These are phyloP conservation scores for Zygotorulaspora chibaensis DNA, from an alignment of 805 yeast genomes.

Conservation along the genomic window DNA sequence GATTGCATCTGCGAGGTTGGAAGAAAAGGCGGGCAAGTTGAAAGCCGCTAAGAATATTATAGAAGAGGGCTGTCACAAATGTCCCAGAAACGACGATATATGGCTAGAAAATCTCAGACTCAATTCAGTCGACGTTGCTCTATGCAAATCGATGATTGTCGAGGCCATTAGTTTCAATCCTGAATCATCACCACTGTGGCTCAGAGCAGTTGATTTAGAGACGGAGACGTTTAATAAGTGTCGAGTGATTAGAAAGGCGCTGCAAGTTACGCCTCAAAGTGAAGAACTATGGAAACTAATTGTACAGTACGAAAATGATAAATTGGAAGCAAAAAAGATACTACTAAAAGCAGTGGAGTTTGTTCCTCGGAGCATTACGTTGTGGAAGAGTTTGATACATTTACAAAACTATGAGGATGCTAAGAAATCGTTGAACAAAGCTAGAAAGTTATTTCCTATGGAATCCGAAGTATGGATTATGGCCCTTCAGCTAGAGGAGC, in stretches of 20 bases:
- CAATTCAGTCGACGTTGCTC: conserved; percentile 40
- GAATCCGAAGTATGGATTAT: conserved; percentile 61
- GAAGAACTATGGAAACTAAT: conserved; percentile 65
- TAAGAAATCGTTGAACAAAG: conserved; percentile 50
- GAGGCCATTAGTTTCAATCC: conserved; percentile 60
- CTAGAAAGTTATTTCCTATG: conserved; percentile 50
- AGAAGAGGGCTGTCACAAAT: conserved; percentile 65
- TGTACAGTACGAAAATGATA: conserved; percentile 54
- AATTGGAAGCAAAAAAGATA: conserved; percentile 47
- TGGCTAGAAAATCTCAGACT: conserved; percentile 81
- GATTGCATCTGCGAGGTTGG: conserved; percentile 82
- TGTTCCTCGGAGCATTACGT: conserved; percentile 56
- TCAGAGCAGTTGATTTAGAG: conserved; percentile 64
- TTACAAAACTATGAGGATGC: conserved; percentile 46
- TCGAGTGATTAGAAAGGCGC: conserved; percentile 62
- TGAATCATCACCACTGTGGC: conserved; percentile 64
- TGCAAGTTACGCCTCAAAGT: conserved; percentile 58
- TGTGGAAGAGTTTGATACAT: conserved; percentile 60
- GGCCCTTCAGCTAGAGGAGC: conserved; percentile 64
- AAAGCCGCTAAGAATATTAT: conserved; percentile 57
- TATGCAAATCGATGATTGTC: conserved; percentile 56
- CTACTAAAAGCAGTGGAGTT: conserved; percentile 63
- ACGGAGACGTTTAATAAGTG: conserved; percentile 48
- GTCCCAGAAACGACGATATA: conserved; percentile 63
- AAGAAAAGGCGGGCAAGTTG: conserved; percentile 56